phyloP scores from a whole-genome alignment of 306 rosid genomes.

The cucumber (Cucumis sativus) region DNA sequence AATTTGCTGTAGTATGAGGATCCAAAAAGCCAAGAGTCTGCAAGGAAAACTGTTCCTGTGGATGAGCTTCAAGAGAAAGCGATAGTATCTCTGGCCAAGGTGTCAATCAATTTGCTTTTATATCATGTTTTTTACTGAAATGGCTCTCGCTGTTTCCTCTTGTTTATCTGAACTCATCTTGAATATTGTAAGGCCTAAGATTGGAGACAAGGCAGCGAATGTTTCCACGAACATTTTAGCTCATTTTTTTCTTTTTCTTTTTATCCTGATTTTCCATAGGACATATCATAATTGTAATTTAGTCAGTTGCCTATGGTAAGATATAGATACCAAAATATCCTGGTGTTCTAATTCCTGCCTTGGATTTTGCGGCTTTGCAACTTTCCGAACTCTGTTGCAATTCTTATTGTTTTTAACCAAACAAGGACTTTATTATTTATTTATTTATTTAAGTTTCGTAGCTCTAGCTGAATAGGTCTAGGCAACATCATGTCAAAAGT shows the following conservation, averaged over 20 bases:
- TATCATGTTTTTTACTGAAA: background rate
- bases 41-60: constrained; percentile 56
- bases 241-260: background rate
- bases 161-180: background rate
- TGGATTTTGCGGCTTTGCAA: background rate
- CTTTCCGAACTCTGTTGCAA: background rate
- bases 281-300: background rate
- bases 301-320: background rate
- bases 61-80: constrained; percentile 91
- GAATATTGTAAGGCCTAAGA: background rate
- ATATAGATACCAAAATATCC: background rate
- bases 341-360: background rate
- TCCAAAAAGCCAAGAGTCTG: constrained; percentile 60
- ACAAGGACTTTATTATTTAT: background rate
- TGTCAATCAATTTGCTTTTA: constrained; percentile 13
- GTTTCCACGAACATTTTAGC: background rate
- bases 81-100: constrained; percentile 78
- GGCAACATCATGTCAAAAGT: background rate
- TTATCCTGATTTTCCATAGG: background rate
- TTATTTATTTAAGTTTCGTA: background rate
- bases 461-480: background rate
- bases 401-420: background rate
- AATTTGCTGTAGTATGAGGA: constrained; percentile 60
- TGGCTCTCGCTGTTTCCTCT: background rate
- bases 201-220: background rate